Base-by-base conservation (phyloP, 768 basidiomycete genomes). In the Tulasnella sp. region DNA sequence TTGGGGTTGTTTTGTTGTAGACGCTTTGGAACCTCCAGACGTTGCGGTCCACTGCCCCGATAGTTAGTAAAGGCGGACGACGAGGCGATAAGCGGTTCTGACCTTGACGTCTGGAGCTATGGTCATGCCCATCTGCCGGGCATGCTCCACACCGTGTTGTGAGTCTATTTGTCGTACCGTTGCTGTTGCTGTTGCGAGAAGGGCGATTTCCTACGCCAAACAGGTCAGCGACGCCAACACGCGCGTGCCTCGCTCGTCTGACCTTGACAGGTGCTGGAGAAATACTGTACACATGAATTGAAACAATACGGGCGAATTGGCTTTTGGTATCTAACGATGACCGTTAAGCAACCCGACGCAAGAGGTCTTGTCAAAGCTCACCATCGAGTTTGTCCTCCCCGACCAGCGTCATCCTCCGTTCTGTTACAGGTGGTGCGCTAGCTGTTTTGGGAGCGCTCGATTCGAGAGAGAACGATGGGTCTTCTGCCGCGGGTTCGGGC, bases 271-370 rank as follows among this genome's bases (percentile, higher is more conserved):
- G 75, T 1, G 80, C 76, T 1, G 85, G 81, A 0, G 86, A 80
- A 29, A 90, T 65, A 64, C 83, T 79, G 67, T 90, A 89, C 7
- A 90, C 68, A 62, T 84, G 79, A 12, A 81, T 70, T 1, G 77
- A 77, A 60, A 73, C 64, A n/a, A 86, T 62, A 23, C 71, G 73
- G 0, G 65, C 62, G 62, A 82, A 86, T 49, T 74, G 73, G 3
- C 72, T 66, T 66, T 76, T 81, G 0, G 76, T 72, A 54, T 64
- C 86, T 64, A n/a, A 52, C 34, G 25, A 40, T 27, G 19, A 55
- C 25, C 31, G 43, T 58, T n/a, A 37, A 25, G n/a, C 4, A 1
- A 12, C 15, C 9, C 11, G 17, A 35, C 17, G 52, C 19, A 5
- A 41, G 25, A 15, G 12, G 21, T 25, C 32, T 3, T 36, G 12